These are phyloP conservation scores for Melaleuca quinquenervia DNA, from an alignment of 345 rosid genomes.

Conservation along the genomic window DNA sequence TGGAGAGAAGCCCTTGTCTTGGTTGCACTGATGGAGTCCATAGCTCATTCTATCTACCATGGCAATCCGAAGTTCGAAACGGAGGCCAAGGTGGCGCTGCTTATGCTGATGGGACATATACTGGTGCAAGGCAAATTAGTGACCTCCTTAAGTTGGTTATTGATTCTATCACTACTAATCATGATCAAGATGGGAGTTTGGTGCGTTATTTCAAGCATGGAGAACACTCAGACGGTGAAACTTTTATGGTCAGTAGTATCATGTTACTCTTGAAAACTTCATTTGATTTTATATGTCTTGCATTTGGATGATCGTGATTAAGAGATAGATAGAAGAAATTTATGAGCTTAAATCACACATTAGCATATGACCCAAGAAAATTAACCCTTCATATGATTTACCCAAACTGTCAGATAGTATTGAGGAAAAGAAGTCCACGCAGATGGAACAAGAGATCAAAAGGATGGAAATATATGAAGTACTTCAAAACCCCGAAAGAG, in stretches of 20 bases:
- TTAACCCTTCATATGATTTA: too few relatives aligned
- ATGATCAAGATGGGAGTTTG: not conserved
- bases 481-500: too few relatives aligned
- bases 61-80: too few relatives aligned
- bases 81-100: not conserved
- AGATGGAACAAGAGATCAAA: too few relatives aligned
- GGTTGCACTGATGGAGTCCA: not conserved
- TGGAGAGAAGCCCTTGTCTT: not conserved
- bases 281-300: not conserved
- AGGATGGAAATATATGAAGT: too few relatives aligned
- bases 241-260: not conserved
- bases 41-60: not conserved
- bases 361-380: too few relatives aligned
- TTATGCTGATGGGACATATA: not conserved
- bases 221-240: not conserved
- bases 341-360: too few relatives aligned
- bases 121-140: not conserved
- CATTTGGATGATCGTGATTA: not conserved
- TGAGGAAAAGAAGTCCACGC: too few relatives aligned
- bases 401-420: too few relatives aligned
- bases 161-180: not conserved
- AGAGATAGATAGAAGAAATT: too few relatives aligned
- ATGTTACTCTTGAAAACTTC: too few relatives aligned
- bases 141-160: not conserved
- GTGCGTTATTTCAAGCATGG: not conserved